Evolutionary conservation across 1,284 basidiomycete species (phyloP).

Genomic region (Meira miltonrushii): DNA sequence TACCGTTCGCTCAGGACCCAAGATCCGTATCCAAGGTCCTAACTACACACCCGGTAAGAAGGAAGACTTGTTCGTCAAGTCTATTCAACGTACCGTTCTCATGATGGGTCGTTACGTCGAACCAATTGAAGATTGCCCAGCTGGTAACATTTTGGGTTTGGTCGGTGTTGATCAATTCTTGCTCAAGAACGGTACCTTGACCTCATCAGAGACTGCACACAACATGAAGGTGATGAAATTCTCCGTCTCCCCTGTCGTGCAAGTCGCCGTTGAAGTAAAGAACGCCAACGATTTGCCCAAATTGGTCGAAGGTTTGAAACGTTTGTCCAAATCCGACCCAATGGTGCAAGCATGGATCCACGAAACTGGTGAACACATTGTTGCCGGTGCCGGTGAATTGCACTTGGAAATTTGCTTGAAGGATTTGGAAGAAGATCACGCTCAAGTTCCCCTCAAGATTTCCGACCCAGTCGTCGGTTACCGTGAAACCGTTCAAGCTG

Average conservation of each 20-base stretch:
- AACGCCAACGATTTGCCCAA: constrained; percentile 98
- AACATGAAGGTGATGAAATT: constrained; percentile 99
- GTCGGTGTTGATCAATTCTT: constrained; percentile 99
- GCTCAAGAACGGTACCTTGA: constrained; percentile 94
- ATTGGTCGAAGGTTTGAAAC: constrained; percentile 99
- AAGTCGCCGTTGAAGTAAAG: constrained; percentile 99
- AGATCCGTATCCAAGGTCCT: constrained; percentile 98
- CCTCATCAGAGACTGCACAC: constrained; percentile 95
- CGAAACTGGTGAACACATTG: constrained; percentile 95
- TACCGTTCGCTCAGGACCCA: constrained; percentile 92
- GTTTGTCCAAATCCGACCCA: constrained; percentile 98
- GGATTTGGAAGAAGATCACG: constrained; percentile 99
- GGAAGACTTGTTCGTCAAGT: constrained; percentile 96
- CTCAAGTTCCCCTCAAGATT: constrained; percentile 97
- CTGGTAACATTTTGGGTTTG: constrained; percentile 98
- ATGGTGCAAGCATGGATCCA: constrained; percentile 94
- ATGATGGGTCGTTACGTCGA: constrained; percentile 99
- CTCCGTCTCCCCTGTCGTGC: constrained; percentile 93
- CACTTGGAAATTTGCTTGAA: constrained; percentile 99
- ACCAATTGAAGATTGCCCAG: constrained; percentile 97
- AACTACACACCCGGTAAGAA: constrained; percentile 99
- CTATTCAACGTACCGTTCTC: constrained; percentile 95
- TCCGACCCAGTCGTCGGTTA: constrained; percentile 98
- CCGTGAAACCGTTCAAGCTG: constrained; percentile 93
- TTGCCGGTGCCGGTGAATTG: constrained; percentile 98